Conservation (phyloP, 2,329 filamentous ascomycete genomes). For the Calonectria henricotiae region DNA sequence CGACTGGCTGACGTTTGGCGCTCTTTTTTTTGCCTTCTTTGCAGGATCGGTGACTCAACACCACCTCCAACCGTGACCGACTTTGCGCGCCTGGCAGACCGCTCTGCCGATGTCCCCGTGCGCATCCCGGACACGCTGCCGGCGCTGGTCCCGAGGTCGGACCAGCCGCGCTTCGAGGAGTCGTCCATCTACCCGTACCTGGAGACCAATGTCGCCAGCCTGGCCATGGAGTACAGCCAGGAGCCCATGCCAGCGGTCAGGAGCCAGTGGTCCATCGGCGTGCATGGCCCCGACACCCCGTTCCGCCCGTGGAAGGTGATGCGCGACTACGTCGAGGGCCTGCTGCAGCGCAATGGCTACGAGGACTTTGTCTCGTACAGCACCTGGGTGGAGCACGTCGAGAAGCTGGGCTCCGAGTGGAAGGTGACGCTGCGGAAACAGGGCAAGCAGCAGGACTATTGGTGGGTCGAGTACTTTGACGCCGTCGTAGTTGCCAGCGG, state of each 20-base stretch:
- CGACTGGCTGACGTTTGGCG: conserved; percentile 4
- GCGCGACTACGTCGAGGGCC: conserved; percentile 68
- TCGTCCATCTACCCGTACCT: conserved; percentile 75
- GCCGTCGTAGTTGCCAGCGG: conserved; percentile 74
- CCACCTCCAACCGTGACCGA: conserved; percentile 62
- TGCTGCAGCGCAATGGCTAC: conserved; percentile 70
- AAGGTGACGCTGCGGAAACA: conserved; percentile 64
- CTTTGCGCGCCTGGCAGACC: conserved; percentile 63
- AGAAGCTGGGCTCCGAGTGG: conserved; percentile 69
- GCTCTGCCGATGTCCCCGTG: conserved; percentile 67
- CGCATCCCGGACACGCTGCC: conserved; percentile 66
- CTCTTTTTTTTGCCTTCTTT: too few species aligned
- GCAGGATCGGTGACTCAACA: conserved; percentile 61
- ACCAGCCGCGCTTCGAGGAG: conserved; percentile 68
- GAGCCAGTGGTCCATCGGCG: conserved; percentile 51
- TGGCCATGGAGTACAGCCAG: conserved; percentile 74
- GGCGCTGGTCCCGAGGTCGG: conserved; percentile 60
- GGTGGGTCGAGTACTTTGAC: conserved; percentile 77
- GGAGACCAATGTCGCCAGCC: conserved; percentile 75
- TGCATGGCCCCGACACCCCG: conserved; percentile 72
- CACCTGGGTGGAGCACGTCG: conserved; percentile 74
- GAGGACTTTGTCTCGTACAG: conserved; percentile 68
- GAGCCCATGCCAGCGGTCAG: conserved; percentile 67
- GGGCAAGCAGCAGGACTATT: conserved; percentile 65
- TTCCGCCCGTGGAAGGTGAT: conserved; percentile 76